Conservation (phyloP, 345 rosid species). For the Raphanus raphanistrum region DNA sequence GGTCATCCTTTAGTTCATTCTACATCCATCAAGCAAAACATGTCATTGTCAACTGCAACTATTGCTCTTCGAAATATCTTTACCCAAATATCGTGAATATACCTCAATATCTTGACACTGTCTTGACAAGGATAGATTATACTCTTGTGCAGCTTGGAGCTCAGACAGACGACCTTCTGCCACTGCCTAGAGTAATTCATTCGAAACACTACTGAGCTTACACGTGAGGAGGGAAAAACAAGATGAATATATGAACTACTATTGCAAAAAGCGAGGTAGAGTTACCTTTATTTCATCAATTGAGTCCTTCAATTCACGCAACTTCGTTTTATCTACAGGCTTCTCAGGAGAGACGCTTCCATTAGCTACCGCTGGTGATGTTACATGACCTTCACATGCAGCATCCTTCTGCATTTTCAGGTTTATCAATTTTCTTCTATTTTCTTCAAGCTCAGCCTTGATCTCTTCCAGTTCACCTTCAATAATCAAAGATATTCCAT, state of each 20-base stretch:
- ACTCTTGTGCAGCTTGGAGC: constrained; percentile 72
- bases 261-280: constrained; percentile 1
- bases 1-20: constrained; percentile 82
- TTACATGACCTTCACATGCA: constrained; percentile 53
- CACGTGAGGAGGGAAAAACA: neutral
- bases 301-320: constrained; percentile 75
- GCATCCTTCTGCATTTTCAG: constrained; percentile 85
- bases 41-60: constrained; percentile 25
- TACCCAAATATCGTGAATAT: constrained; percentile 27
- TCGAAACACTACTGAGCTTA: constrained; percentile 33
- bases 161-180: constrained; percentile 82
- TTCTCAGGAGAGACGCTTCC: constrained; percentile 82
- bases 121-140: constrained; percentile 62
- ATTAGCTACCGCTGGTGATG: constrained; percentile 56
- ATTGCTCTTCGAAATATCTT: constrained; percentile 9
- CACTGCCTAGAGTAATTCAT: constrained; percentile 56
- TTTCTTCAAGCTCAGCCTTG: constrained; percentile 85
- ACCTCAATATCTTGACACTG: constrained; percentile 83
- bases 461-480: constrained; percentile 88
- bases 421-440: constrained; percentile 79
- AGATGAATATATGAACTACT: neutral
- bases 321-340: constrained; percentile 60
- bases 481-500: constrained; percentile 29
- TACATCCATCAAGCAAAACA: constrained; percentile 38
- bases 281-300: constrained; percentile 75